Evolutionary conservation across 768 basidiomycete species (phyloP), one percentile per base, ranked within the genome.

Genomic region (Tulasnella sp.): DNA sequence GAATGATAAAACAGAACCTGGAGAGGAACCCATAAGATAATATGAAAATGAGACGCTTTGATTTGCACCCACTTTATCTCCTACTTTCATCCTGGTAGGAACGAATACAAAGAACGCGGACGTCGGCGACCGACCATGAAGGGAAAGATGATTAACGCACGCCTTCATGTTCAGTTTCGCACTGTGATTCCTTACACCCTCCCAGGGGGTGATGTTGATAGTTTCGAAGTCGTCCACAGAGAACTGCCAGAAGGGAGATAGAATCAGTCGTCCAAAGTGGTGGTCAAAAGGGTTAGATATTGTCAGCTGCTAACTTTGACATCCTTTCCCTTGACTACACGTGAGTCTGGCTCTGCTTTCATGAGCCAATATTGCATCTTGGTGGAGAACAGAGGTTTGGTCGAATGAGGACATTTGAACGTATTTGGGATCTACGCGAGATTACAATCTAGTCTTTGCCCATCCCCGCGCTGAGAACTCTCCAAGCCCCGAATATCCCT

Each of bases 151-250:
- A 38, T 38, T 15, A 38, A 41, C 58, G 47, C 32, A 59, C 67
- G 82, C 80, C 68, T 83, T 86, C 83, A 91, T 90, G 62, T 88
- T 67, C 68, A 90, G 90, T 61, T 83, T 76, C 5, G 88, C 88
- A 69, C 88, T 85, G 64, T 83, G 84, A 65, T 88, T 90, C 34
- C 88, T 76, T 21, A 91, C 88, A n/a, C 88, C 88, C 67, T 90
- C 88, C 88, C 88, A 91, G 32, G 87, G 75, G 0, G 88, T 88
- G 19, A 77, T 84, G 56, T 75, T 77, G n/a, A 4, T 45, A 29
- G n/a, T 63, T 70, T 91, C 88, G 67, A 92, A 88, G 69, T 92
- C 89, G 63, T 90, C 88, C 5, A 92, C 82, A 61, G 85, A 87
- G 67, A 92, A 92, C 87, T 89, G n/a, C n/a, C n/a, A 55, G 15